These are phyloP conservation scores for Symmetrospora coprosmae DNA, from an alignment of 768 basidiomycete genomes.

Conservation along the genomic window DNA sequence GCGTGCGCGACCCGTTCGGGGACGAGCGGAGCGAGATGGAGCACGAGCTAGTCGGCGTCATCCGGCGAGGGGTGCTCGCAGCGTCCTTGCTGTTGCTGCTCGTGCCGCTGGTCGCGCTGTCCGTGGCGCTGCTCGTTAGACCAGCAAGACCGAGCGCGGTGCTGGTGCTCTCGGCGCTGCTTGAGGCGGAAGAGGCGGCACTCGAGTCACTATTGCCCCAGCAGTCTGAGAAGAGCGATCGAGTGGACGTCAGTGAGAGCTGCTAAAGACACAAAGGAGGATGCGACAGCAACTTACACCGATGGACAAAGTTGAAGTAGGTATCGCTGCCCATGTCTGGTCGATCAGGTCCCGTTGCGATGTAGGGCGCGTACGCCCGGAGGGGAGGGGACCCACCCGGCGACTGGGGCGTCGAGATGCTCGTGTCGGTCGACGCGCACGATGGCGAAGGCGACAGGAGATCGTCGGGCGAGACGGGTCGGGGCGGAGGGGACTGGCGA, in stretches of 20 bases:
- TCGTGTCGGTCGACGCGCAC: constrained; percentile 15
- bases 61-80: not conserved
- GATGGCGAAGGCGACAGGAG: constrained; percentile 17
- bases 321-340: constrained; percentile 20
- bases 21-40: constrained; percentile 13
- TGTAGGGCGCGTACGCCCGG: constrained; percentile 6
- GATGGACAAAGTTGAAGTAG: constrained; percentile 21
- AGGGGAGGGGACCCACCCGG: constrained; percentile 12
- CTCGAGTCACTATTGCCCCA: constrained; percentile 15
- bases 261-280: not conserved
- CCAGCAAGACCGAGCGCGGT: constrained; percentile 16
- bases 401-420: constrained; percentile 14
- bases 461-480: constrained; percentile 7
- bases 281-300: not conserved
- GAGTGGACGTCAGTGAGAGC: not conserved
- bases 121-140: too few relatives aligned
- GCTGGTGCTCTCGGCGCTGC: constrained; percentile 14
- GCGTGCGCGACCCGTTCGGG: constrained; percentile 4
- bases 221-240: constrained; percentile 3
- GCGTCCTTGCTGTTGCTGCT: not conserved
- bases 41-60: constrained; percentile 14
- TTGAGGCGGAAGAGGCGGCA: not conserved
- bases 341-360: not conserved
- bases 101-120: too few relatives aligned
- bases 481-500: not conserved